A percentile compares a stretch with the other conserved stretches of the same genome.
Conservation (phyloP, 352 stramenopile genomes). For the Lagenidium giganteum region DNA sequence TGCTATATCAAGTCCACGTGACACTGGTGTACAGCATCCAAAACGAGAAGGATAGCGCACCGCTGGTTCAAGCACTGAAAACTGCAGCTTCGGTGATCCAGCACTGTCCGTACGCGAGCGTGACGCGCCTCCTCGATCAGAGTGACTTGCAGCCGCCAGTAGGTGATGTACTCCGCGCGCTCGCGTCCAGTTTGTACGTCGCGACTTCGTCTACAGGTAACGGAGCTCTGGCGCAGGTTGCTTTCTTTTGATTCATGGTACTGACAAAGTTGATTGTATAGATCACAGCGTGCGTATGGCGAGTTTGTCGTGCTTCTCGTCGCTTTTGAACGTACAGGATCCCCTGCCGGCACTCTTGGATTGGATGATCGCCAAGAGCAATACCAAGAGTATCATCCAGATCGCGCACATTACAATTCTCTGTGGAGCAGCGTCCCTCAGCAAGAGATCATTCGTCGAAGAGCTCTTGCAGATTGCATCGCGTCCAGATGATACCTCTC, state of each 20-base stretch:
- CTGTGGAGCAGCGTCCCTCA: constrained; percentile 50
- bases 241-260: background rate
- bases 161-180: constrained; percentile 53
- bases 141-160: constrained; percentile 48
- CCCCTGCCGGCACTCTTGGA: constrained; percentile 52
- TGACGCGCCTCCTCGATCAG: constrained; percentile 40
- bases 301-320: constrained; percentile 74
- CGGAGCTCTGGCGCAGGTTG: background rate
- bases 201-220: constrained; percentile 51
- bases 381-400: constrained; percentile 33
- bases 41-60: constrained; percentile 56
- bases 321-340: constrained; percentile 69
- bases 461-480: constrained; percentile 70
- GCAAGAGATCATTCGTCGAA: constrained; percentile 65
- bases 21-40: constrained; percentile 81
- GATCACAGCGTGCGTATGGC: constrained; percentile 78
- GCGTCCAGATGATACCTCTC: constrained; percentile 43
- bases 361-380: constrained; percentile 64
- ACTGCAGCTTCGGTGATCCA: constrained; percentile 68
- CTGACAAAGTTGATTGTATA: constrained; percentile 10
- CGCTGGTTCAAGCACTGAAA: constrained; percentile 70
- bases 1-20: constrained; percentile 82
- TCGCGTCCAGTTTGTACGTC: constrained; percentile 67
- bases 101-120: constrained; percentile 71
- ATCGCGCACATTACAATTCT: constrained; percentile 60